phyloP scores from a whole-genome alignment of 257 asterid species.

The Dorcoceras hygrometricum region DNA sequence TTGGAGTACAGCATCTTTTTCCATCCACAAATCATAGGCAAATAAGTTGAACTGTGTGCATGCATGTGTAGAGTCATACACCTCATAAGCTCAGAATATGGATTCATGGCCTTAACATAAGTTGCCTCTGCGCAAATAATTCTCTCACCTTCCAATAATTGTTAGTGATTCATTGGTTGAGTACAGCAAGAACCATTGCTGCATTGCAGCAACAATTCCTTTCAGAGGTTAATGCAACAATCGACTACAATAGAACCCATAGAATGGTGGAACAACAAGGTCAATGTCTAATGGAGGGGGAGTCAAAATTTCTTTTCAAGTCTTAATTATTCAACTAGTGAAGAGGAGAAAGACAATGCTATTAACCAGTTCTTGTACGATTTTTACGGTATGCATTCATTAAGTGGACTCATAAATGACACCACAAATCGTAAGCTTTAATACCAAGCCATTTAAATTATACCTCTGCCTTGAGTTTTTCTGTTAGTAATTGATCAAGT shows the following conservation, averaged over 20 bases:
- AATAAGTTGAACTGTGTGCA: background rate
- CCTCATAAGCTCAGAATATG: background rate
- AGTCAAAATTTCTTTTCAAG: no score
- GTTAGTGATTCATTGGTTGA: background rate
- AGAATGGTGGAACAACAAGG: background rate
- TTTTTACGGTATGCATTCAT: no score
- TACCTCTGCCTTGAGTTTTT: slow-evolving; percentile 73
- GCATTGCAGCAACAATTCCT: background rate
- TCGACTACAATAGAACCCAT: background rate
- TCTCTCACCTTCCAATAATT: background rate
- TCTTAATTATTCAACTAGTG: no score
- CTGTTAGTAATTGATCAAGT: slow-evolving; percentile 50
- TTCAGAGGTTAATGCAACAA: background rate
- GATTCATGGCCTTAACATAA: background rate
- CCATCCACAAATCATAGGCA: slow-evolving; percentile 4
- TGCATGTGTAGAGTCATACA: background rate
- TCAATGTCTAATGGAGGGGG: no score
- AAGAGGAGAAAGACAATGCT: no score
- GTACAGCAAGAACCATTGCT: background rate
- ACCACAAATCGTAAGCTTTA: slow-evolving; percentile 14
- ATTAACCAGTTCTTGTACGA: no score
- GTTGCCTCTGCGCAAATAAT: background rate
- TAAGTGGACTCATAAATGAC: slow-evolving; percentile 8
- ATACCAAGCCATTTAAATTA: slow-evolving; percentile 20
- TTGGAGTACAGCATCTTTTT: background rate